Base-by-base conservation (phyloP, 768 basidiomycete species). In the Amanita exitialis region DNA sequence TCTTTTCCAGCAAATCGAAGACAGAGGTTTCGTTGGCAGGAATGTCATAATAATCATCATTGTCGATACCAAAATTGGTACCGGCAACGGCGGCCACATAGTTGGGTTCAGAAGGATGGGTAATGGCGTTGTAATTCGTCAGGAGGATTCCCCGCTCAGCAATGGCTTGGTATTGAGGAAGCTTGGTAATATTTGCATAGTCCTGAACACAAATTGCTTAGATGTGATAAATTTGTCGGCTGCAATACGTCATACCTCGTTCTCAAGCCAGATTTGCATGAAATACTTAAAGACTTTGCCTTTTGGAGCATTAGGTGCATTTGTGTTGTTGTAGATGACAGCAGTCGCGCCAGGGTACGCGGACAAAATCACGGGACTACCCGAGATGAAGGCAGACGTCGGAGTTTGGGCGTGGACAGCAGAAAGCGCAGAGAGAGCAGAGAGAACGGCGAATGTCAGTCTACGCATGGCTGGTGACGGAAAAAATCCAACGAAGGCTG, bases 41-140 rank as follows among this genome's bases (percentile, higher is more conserved):
- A 35, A 79, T 52, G 21, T 59, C 56, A 50, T 64, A 60, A 35
- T 65, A 61, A 47, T 59, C 60, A 47, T 84, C 80, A 51, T 63
- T 67, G 1, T 61, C 62, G 61, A 74, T 66, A 28, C 74, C 82
- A 44, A 65, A 78, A 37, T 44, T 12, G 28, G 28, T 23, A 32
- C 80, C 80, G 13, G 75, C 76, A 9, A 69, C 64, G 1, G 66
- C 61, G 9, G 78, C 71, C 44, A 74, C 56, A 47, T 73, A 83
- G 63, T 84, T 83, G 32, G 82, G 82, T 61, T 84, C 68, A 0
- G 80, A 81, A 3, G 80, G 78, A 57, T 80, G 79, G 23, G 77
- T 78, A 32, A 79, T 54, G 3, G 63, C 73, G 53, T 73, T 78
- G 57, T 70, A 79, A 45, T 69, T 71, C 44, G 53, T 62, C n/a